A percentile compares a stretch with the other conserved stretches of the same genome.
Conservation (phyloP, 208 protist genomes). For the Naegleria gruberi region DNA sequence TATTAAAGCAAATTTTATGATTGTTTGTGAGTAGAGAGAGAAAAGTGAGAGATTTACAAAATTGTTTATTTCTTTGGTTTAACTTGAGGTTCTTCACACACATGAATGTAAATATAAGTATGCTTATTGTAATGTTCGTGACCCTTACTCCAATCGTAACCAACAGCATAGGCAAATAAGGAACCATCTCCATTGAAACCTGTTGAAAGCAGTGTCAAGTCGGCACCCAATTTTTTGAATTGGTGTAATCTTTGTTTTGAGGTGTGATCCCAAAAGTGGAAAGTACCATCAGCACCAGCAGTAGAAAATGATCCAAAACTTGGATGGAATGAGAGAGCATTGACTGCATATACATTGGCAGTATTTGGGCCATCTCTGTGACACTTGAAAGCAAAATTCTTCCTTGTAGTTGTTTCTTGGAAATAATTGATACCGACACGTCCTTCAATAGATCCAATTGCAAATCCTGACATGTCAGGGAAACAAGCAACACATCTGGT, state of each 20-base stretch:
- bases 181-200: slow-evolving; percentile 39
- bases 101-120: not conserved
- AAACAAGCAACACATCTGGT: slow-evolving; percentile 35
- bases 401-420: slow-evolving; percentile 21
- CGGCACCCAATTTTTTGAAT: slow-evolving; percentile 19
- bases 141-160: slow-evolving; percentile 41
- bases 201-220: slow-evolving; percentile 19
- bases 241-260: slow-evolving; percentile 15
- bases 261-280: slow-evolving; percentile 51
- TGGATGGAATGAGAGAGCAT: slow-evolving; percentile 51
- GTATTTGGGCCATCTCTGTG: slow-evolving; percentile 40
- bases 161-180: slow-evolving; percentile 40
- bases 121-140: not conserved
- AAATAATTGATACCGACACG: slow-evolving; percentile 50
- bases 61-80: too few relatives aligned
- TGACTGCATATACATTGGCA: slow-evolving; percentile 48
- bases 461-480: slow-evolving; percentile 39
- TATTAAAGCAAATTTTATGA: too few relatives aligned
- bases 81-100: not conserved
- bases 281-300: slow-evolving; percentile 45
- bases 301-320: slow-evolving; percentile 54
- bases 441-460: slow-evolving; percentile 56
- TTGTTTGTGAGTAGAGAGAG: too few relatives aligned
- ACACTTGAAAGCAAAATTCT: slow-evolving; percentile 63
- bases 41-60: too few relatives aligned